Evolutionary conservation across 768 basidiomycete genomes (phyloP).

Genomic region (Boletus patriciae): DNA sequence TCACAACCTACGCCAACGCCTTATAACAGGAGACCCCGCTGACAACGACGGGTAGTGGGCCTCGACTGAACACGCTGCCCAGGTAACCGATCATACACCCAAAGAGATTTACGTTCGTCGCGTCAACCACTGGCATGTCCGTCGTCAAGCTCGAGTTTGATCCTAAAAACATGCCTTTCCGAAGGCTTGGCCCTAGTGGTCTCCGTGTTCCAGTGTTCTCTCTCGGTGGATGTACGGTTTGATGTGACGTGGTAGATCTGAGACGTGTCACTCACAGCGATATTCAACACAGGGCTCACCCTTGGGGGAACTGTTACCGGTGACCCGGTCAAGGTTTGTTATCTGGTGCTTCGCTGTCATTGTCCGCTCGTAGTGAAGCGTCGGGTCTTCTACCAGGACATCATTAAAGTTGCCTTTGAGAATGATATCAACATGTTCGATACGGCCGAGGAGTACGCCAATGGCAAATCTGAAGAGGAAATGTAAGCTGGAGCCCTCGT

Average conservation of each 20-base stretch:
- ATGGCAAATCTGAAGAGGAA: constrained; percentile 5
- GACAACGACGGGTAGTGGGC: background rate
- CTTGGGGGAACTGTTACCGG: constrained; percentile 8
- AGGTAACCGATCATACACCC: background rate
- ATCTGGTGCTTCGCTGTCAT: background rate
- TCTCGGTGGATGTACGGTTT: constrained; percentile 7
- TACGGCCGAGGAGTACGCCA: constrained; percentile 9
- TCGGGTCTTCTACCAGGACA: background rate
- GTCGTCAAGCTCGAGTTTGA: constrained; percentile 4
- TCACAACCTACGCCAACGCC: background rate
- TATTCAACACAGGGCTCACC: constrained; percentile 2
- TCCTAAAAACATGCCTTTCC: constrained; percentile 10
- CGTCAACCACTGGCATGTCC: background rate
- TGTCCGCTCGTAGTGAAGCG: background rate
- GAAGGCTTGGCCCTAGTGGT: constrained; percentile 7
- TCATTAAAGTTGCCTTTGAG: constrained; percentile 7
- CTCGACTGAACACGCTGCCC: background rate
- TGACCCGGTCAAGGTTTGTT: constrained; percentile 7
- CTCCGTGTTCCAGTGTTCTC: constrained; percentile 11
- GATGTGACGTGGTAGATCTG: background rate
- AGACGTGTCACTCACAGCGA: background rate
- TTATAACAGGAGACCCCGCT: background rate
- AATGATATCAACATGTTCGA: constrained; percentile 14
- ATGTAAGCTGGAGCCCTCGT: background rate
- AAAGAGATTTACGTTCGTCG: background rate